Evolutionary conservation across 805 yeast species (phyloP).

Genomic region (Yamadazyma paraphyllophila): DNA sequence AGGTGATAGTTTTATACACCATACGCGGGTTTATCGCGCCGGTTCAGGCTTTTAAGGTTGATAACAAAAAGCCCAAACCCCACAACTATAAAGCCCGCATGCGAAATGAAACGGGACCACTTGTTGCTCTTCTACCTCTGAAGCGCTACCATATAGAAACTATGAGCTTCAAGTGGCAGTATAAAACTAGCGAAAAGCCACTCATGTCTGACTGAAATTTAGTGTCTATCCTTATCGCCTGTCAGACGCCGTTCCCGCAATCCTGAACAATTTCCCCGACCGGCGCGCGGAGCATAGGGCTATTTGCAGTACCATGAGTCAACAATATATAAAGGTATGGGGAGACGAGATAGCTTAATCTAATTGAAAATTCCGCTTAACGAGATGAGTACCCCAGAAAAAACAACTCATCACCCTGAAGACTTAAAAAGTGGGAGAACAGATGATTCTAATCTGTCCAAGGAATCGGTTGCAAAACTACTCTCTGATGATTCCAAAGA

Average conservation of each 20-base stretch:
- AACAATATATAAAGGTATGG: not conserved
- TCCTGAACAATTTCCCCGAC: not conserved
- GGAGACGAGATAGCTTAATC: no score
- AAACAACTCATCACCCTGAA: not conserved
- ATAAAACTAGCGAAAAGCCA: no score
- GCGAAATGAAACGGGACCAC: no score
- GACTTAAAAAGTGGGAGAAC: not conserved
- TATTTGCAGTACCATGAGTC: conserved; percentile 2
- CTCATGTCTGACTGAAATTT: no score
- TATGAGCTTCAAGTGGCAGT: no score
- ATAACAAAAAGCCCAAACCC: not conserved
- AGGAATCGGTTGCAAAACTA: not conserved
- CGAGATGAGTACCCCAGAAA: not conserved
- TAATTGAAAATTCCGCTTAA: no score
- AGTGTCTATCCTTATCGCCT: not conserved
- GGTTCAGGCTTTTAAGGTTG: not conserved
- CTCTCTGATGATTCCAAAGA: conserved; percentile 2
- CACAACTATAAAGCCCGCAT: not conserved
- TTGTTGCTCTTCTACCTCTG: no score
- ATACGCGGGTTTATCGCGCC: not conserved
- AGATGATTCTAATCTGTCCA: conserved; percentile 1
- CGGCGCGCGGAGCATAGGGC: conserved; percentile 1
- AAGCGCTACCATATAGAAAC: no score
- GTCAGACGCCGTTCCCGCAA: conserved; percentile 2
- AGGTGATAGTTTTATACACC: not conserved